These are phyloP conservation scores for Venustampulla echinocandica DNA, from an alignment of 495 filamentous ascomycete species.

Conservation along the genomic window DNA sequence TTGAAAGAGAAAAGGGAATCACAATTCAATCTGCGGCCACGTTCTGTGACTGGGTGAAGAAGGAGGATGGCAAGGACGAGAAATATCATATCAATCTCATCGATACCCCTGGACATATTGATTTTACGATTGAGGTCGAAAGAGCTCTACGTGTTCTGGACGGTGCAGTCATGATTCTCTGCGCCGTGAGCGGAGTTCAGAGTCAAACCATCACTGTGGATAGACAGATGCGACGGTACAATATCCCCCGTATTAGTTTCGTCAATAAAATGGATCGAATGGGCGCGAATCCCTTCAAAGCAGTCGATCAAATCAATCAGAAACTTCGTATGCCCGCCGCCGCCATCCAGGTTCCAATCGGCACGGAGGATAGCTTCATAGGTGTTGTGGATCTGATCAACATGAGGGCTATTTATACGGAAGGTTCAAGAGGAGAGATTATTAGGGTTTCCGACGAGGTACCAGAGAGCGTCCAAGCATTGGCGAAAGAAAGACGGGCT, in stretches of 20 bases:
- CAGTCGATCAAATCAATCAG: slow-evolving; percentile 90
- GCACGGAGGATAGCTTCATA: slow-evolving; percentile 82
- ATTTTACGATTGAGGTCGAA: slow-evolving; percentile 99
- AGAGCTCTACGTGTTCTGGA: slow-evolving; percentile 91
- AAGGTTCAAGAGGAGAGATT: slow-evolving; percentile 67
- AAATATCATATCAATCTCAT: slow-evolving; percentile 98
- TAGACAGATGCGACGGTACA: slow-evolving; percentile 97
- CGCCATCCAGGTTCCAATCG: slow-evolving; percentile 92
- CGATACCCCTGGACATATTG: slow-evolving; percentile 97
- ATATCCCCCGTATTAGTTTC: slow-evolving; percentile 90
- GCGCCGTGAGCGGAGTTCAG: slow-evolving; percentile 95
- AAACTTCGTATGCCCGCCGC: slow-evolving; percentile 90
- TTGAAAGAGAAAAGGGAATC: slow-evolving; percentile 97
- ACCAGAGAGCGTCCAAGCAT: slow-evolving; percentile 61
- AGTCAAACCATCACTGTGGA: slow-evolving; percentile 98
- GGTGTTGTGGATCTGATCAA: slow-evolving; percentile 89
- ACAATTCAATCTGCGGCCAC: slow-evolving; percentile 98
- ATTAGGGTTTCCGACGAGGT: slow-evolving; percentile 66
- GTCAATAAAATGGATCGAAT: slow-evolving; percentile 99
- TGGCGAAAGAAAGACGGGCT: slow-evolving; percentile 69
- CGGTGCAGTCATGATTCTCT: slow-evolving; percentile 97
- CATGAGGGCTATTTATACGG: slow-evolving; percentile 91
- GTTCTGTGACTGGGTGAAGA: slow-evolving; percentile 96
- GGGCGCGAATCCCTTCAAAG: slow-evolving; percentile 97
- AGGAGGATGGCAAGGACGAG: slow-evolving; percentile 65